Percentiles rank a stretch among this genome's conserved stretches.
phyloP scores from a whole-genome alignment of 2,329 filamentous ascomycete genomes.

The Trichophyton mentagrophytes region DNA sequence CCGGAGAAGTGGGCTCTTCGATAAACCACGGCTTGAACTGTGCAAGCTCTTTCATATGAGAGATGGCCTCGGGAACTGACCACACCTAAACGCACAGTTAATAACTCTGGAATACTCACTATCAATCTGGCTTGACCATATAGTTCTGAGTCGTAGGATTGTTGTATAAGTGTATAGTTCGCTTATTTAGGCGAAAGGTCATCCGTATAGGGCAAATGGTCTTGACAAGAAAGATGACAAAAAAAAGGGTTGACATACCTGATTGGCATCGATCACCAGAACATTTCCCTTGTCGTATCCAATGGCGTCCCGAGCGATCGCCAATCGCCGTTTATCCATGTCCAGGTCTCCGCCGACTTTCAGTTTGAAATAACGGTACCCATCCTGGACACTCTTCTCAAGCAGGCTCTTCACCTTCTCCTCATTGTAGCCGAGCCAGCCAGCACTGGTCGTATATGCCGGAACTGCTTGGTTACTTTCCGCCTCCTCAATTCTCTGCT shows the following conservation, averaged over 20 bases:
- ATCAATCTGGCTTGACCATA: too few relatives aligned
- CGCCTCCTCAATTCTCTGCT: constrained; percentile 58
- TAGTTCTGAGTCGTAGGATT: too few relatives aligned
- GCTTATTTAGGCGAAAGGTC: neutral
- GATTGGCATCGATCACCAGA: constrained; percentile 88
- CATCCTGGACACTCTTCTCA: constrained; percentile 59
- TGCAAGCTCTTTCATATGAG: constrained; percentile 68
- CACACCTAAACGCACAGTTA: constrained; percentile 42
- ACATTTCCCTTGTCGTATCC: constrained; percentile 72
- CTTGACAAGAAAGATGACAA: neutral
- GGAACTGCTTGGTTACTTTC: constrained; percentile 63
- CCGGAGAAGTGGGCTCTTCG: constrained; percentile 82
- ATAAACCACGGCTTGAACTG: constrained; percentile 82
- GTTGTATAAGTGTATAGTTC: neutral
- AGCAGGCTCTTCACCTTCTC: constrained; percentile 71
- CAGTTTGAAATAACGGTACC: constrained; percentile 79
- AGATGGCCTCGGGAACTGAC: constrained; percentile 79
- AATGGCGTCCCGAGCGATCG: constrained; percentile 65
- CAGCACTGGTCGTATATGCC: constrained; percentile 80
- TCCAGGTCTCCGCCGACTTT: constrained; percentile 69
- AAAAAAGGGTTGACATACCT: constrained; percentile 37
- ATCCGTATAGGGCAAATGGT: neutral
- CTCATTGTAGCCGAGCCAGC: constrained; percentile 83
- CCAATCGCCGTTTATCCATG: constrained; percentile 56
- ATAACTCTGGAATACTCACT: neutral